Percentiles rank a stretch among this genome's conserved stretches.
Conservation (phyloP, 768 basidiomycete genomes). For the Phlebiopsis gigantea region DNA sequence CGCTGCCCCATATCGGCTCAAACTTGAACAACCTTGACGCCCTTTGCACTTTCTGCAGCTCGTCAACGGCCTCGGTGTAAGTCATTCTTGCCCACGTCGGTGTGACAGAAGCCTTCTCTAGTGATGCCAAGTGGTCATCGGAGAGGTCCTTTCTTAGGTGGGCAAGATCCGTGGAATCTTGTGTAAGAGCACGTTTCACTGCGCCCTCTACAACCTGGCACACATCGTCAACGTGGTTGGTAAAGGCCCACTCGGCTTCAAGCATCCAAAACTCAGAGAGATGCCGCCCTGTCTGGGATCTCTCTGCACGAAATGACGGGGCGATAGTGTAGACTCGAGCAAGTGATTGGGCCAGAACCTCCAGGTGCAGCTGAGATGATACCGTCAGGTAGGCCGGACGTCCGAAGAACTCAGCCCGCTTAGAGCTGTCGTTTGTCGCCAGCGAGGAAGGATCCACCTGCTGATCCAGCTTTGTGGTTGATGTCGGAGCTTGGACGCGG, state of each 20-base stretch:
- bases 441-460: conserved; percentile 14
- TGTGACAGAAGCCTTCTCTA: conserved; percentile 32
- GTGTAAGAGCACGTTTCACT: conserved; percentile 36
- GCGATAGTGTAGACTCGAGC: conserved; percentile 88
- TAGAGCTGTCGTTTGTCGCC: neutral
- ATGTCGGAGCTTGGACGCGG: conserved; percentile 42
- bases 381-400: conserved; percentile 84
- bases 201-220: conserved; percentile 53
- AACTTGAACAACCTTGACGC: conserved; percentile 44
- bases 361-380: conserved; percentile 93
- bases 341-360: conserved; percentile 73
- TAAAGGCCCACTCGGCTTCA: conserved; percentile 87
- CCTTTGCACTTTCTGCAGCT: conserved; percentile 39
- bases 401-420: conserved; percentile 52
- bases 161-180: conserved; percentile 26
- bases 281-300: conserved; percentile 83
- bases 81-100: conserved; percentile 65
- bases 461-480: conserved; percentile 14
- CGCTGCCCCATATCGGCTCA: conserved; percentile 59
- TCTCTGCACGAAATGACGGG: conserved; percentile 93
- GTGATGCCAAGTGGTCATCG: conserved; percentile 25
- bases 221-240: conserved; percentile 39
- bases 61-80: conserved; percentile 70
- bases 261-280: conserved; percentile 99
- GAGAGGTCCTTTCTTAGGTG: conserved; percentile 38